Evolutionary conservation across 2,329 filamentous ascomycete genomes (phyloP).

Genomic region (Fusarium anguioides): DNA sequence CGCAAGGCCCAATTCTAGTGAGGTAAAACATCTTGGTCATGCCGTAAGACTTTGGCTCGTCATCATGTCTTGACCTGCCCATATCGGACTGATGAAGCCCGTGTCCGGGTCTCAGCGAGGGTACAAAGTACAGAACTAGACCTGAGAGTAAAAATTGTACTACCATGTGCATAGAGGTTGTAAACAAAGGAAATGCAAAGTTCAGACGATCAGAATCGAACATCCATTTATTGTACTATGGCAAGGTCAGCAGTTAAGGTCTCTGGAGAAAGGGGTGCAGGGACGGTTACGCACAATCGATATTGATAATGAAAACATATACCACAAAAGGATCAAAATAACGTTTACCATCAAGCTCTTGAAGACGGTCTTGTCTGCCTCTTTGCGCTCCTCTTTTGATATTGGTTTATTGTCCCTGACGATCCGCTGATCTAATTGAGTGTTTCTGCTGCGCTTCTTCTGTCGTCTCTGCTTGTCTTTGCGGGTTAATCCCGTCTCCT

Average conservation of each 20-base stretch:
- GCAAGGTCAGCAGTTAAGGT: constrained; percentile 33
- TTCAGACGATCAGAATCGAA: constrained; percentile 86
- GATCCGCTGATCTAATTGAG: constrained; percentile 76
- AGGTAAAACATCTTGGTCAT: constrained; percentile 94
- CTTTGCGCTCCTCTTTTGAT: constrained; percentile 77
- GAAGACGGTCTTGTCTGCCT: constrained; percentile 79
- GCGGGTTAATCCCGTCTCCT: constrained; percentile 86
- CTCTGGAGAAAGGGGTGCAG: background rate
- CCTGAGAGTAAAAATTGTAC: constrained; percentile 88
- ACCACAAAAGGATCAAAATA: constrained; percentile 89
- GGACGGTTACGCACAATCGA: constrained; percentile 74
- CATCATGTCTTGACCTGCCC: constrained; percentile 62
- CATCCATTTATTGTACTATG: constrained; percentile 99
- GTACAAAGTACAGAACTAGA: constrained; percentile 83
- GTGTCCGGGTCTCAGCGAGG: constrained; percentile 78
- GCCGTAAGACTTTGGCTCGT: constrained; percentile 66
- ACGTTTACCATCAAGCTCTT: constrained; percentile 78
- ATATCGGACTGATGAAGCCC: constrained; percentile 57
- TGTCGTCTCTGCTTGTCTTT: constrained; percentile 76
- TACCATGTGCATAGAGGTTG: constrained; percentile 93
- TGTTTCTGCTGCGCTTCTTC: constrained; percentile 74
- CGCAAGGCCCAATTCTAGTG: constrained; percentile 90
- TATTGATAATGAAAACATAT: constrained; percentile 89
- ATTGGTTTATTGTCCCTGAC: constrained; percentile 65
- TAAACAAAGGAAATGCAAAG: constrained; percentile 95